Conservation (phyloP, 225 moss, liverwort and hornwort genomes). For the Pleurozium schreberi region DNA sequence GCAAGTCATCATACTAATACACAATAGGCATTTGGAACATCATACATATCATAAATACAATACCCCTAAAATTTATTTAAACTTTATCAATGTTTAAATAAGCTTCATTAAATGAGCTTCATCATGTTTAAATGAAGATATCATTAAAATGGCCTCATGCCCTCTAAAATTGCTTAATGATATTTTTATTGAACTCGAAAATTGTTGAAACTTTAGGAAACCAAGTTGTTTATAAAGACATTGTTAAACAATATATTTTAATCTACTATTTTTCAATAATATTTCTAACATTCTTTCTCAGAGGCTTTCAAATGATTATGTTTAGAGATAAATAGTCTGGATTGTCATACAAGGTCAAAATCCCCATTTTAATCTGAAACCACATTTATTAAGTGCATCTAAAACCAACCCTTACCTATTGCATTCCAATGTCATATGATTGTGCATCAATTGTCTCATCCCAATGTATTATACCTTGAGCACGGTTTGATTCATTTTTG, state of each 20-base stretch:
- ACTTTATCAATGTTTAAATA: too few species aligned
- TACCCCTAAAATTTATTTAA: accelerated
- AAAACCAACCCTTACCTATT: neutral
- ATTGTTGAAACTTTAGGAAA: neutral
- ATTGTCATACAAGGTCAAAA: neutral
- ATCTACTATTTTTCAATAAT: neutral
- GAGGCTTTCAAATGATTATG: neutral
- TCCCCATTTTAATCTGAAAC: neutral
- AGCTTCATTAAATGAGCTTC: too few species aligned
- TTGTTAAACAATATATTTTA: neutral
- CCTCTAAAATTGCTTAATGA: neutral
- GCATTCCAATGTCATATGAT: neutral
- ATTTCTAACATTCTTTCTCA: neutral
- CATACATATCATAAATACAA: neutral
- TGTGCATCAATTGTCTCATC: neutral
- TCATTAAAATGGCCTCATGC: neutral
- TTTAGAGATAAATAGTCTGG: neutral
- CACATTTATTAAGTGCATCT: too few species aligned
- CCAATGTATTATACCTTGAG: neutral
- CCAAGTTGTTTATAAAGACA: neutral
- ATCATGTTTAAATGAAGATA: neutral
- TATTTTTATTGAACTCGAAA: neutral
- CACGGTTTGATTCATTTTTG: too few species aligned
- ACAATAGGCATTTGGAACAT: neutral
- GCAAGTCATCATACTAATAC: neutral